Evolutionary conservation across 2,329 filamentous ascomycete genomes (phyloP), one percentile per base, ranked within the genome.

Genomic region (Zymoseptoria tritici): DNA sequence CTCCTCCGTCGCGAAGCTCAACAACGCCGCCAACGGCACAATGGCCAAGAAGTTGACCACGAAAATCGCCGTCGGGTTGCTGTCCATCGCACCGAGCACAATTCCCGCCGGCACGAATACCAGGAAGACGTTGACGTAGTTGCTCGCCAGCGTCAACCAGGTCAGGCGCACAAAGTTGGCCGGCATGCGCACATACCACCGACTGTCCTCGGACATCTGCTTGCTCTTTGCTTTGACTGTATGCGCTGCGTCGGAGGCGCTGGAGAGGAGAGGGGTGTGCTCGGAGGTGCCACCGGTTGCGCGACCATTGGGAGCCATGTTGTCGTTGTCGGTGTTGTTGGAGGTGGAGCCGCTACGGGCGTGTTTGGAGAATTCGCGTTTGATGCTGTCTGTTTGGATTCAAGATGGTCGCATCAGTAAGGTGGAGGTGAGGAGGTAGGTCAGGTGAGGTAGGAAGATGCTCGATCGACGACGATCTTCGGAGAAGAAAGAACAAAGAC

Each of bases 1-100:
- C 75, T 91, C 87, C 74, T 91, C 89, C 1, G 89, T 91, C 60
- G 88, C 88, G 73, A 90, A 90, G 57, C 86, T 89, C 60, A 91
- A 78, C 61, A 91, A 81, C 21, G 87, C 84, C 11, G 88, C 88
- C 46, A 91, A 80, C 2, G 88, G 88, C 62, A 91, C 86, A 65
- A 91, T 91, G 67, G 89, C 89, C 66, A 91, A 82, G 77, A 91
- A 91, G 77, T 92, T 92, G 72, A 91, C 81, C 54, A 84, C 78
- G 74, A 92, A 92, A 64, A 91, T 82, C 58, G 83, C 81, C 9
- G 85, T 83, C 1, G 89, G 81, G 68, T 81, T 79, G 85, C 87
- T 88, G 53, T 78, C 77, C 61, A 83, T 68, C 13, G 77, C 75
- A 60, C 87, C 88, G 60, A 88, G 84, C 57, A 85, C 69, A 63